These are phyloP conservation scores for Nothomitra cinnamomea DNA, from an alignment of 2,329 filamentous ascomycete genomes.

Conservation along the genomic window DNA sequence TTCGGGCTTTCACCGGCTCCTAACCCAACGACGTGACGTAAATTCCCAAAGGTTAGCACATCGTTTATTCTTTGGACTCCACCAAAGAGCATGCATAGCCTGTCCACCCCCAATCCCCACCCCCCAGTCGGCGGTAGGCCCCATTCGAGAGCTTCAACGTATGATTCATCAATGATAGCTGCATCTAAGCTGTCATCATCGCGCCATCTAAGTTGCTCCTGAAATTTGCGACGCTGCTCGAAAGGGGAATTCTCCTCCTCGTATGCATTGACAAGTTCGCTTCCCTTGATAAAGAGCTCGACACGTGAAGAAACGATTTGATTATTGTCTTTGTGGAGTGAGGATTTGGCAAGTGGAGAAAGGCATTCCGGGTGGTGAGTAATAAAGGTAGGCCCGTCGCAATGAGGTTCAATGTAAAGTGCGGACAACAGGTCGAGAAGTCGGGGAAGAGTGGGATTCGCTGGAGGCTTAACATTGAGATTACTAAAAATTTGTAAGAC, in stretches of 20 bases:
- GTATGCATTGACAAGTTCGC: slow-evolving; percentile 89
- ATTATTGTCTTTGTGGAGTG: slow-evolving; percentile 43
- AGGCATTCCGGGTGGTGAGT: slow-evolving; percentile 79
- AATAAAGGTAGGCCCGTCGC: slow-evolving; percentile 62
- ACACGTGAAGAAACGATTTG: slow-evolving; percentile 67
- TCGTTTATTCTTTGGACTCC: slow-evolving; percentile 67
- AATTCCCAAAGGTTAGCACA: slow-evolving; percentile 72
- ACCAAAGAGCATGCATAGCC: slow-evolving; percentile 79
- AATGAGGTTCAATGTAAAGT: slow-evolving; percentile 62
- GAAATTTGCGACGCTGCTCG: slow-evolving; percentile 70
- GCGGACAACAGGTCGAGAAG: slow-evolving; percentile 71
- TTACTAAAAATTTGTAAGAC: slow-evolving; percentile 38
- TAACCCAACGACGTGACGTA: slow-evolving; percentile 40
- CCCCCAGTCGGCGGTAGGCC: slow-evolving; percentile 90
- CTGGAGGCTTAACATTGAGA: slow-evolving; percentile 31
- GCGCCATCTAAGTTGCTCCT: slow-evolving; percentile 33
- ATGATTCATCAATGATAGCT: slow-evolving; percentile 52
- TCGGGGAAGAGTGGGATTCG: slow-evolving; percentile 40
- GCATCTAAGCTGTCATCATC: slow-evolving; percentile 18
- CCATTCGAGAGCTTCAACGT: slow-evolving; percentile 69
- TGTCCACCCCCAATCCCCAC: slow-evolving; percentile 88
- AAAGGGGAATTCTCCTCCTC: slow-evolving; percentile 94
- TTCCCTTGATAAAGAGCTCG: slow-evolving; percentile 65
- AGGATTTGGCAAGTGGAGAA: slow-evolving; percentile 82
- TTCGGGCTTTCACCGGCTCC: background rate